phyloP scores from a whole-genome alignment of 768 basidiomycete genomes.

The Omphalotus guepiniiformis region DNA sequence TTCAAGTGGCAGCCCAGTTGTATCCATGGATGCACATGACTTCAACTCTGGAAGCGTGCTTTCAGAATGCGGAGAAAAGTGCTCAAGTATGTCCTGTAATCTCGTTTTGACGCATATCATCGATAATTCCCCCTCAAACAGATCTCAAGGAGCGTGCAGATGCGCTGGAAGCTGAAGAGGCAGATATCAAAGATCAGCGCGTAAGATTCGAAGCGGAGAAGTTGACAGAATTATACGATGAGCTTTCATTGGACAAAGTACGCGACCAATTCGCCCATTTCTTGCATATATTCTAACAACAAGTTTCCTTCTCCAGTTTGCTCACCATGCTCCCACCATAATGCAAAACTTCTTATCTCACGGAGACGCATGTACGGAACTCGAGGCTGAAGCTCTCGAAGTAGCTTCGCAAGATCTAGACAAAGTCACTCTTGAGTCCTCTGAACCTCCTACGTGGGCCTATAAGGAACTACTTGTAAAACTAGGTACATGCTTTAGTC shows the following conservation, averaged over 20 bases:
- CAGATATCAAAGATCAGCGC: conserved; percentile 36
- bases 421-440: conserved; percentile 27
- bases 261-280: conserved; percentile 1
- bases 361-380: conserved; percentile 37
- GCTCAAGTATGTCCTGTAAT: conserved; percentile 25
- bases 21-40: conserved; percentile 63
- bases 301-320: conserved; percentile 26
- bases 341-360: conserved; percentile 46
- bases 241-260: conserved; percentile 34
- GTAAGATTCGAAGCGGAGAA: conserved; percentile 41
- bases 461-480: conserved; percentile 40
- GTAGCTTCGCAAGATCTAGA: conserved; percentile 29
- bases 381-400: conserved; percentile 40
- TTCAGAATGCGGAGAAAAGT: conserved; percentile 33
- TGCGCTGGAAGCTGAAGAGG: conserved; percentile 35
- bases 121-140: conserved; percentile 22
- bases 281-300: not conserved
- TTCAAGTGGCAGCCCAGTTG: conserved; percentile 47
- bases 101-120: not conserved
- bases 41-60: conserved; percentile 49
- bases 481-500: conserved; percentile 27
- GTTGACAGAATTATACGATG: conserved; percentile 41
- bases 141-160: conserved; percentile 31
- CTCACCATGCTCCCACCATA: conserved; percentile 39
- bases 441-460: conserved; percentile 30